Evolutionary conservation across 2,329 filamentous ascomycete genomes (phyloP), one percentile per base, ranked within the genome.

Genomic region (Dactylellina cionopaga): DNA sequence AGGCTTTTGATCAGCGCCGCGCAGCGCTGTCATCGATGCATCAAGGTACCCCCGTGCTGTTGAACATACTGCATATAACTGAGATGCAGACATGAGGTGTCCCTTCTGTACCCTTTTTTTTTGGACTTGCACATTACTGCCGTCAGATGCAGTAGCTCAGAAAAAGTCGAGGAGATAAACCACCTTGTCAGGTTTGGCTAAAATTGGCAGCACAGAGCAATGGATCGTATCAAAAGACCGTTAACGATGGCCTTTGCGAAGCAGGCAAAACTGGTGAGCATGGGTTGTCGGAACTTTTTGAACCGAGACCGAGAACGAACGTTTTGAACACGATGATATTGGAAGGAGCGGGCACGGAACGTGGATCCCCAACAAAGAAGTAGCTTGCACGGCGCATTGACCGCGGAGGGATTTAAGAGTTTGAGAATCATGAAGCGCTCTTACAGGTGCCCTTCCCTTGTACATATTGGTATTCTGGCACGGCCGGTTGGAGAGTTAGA

Each of bases 241-340:
- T 66, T 51, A n/a, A 29, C 31, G 24, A 55, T 19, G 41, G 39
- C 17, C 39, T 64, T 37, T 55, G 47, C 47, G 37, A 49, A n/a
- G 59, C 24, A 19, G 17, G 35, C 2, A 25, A 15, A 13, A 15
- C 15, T 19, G 5, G 39, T 19, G 29, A 22, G 29, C 49, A 65
- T 49, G 60, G 60, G 49, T 51, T 43, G 49, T 66, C 62, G 62
- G 62, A 66, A 66, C 52, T 58, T 66, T 66, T 58, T 66, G 41
- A 66, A 66, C 62, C 62, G 62, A 66, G 62, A 66, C 62, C 33
- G 54, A 66, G 51, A 44, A 56, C 43, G 46, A 66, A 58, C 54
- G 39, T 31, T 65, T 56, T 41, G 31, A 43, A 56, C 33, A 47
- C 37, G 62, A 66, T 66, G 51, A 55, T 66, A 66, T 66, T 66